Evolutionary conservation across 2,329 filamentous ascomycete species (phyloP).

Genomic region (Pleomassaria siparia): DNA sequence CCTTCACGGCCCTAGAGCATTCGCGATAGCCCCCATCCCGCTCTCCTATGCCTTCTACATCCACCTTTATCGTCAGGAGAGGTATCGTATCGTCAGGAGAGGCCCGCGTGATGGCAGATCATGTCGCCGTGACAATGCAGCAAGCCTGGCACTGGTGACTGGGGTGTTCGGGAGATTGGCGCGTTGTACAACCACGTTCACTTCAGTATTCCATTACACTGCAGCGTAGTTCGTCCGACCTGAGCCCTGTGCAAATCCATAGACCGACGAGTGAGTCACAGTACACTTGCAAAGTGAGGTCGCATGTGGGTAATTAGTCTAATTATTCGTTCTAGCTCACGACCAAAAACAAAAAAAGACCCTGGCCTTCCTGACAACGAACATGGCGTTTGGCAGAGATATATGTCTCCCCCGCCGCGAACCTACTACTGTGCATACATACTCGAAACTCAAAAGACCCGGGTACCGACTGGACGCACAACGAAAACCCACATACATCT

Average conservation of each 20-base stretch:
- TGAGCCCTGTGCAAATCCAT: no score
- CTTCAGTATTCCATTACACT: conserved; percentile 27
- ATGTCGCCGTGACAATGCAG: conserved; percentile 32
- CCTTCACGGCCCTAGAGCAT: conserved; percentile 9
- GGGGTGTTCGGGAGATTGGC: conserved; percentile 21
- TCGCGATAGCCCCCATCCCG: background rate
- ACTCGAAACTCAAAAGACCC: background rate
- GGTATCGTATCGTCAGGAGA: background rate
- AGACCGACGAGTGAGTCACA: no score
- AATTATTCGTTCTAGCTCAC: no score
- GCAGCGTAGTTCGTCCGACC: conserved; percentile 21
- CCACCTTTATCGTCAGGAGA: background rate
- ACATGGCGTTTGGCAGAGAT: conserved; percentile 18
- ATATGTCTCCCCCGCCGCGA: conserved; percentile 8
- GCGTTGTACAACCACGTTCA: conserved; percentile 36
- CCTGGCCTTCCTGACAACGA: conserved; percentile 14
- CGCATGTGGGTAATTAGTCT: no score
- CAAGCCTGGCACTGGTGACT: no score
- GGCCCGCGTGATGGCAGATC: conserved; percentile 12
- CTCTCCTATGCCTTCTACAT: background rate
- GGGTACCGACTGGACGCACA: background rate
- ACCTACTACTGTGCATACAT: conserved; percentile 8
- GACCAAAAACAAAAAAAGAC: no score
- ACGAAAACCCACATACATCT: conserved; percentile 4
- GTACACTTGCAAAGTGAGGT: no score